Base-by-base conservation (phyloP, 192 early-diverging fungal species). In the Backusella psychrophila region DNA sequence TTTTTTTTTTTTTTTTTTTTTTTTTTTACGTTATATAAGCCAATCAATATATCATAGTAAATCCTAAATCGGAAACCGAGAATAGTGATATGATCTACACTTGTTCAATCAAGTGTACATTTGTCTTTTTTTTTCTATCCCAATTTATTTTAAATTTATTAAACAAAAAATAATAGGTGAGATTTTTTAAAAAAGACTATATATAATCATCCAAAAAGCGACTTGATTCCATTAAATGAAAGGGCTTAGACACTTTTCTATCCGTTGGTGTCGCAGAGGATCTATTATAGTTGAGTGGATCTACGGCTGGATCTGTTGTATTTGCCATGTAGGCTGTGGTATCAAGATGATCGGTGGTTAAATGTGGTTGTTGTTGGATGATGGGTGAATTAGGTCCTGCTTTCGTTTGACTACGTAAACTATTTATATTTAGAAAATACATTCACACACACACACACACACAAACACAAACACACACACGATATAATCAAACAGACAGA, bases 351-450 rank as follows among this genome's bases (percentile, higher is more conserved):
- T 29, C n/a, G 35, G 66, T 33, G 34, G 66, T 8, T 68, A 36
- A 36, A 71, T 71, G 31, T 15, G 42, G 17, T 29, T 71, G 42
- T 44, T 71, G 70, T 31, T 46, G 70, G 9, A 29, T 63, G 23
- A 29, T 63, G 56, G 56, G 56, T 56, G 53, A 53, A 73, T 31
- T 52, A 36, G 21, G 56, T 15, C 44, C 39, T 71, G 53, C 35
- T 59, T 73, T 73, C 33, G 72, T 73, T 73, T 73, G 72, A 73
- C 72, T 73, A 63, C 72, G 72, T 53, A 73, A 63, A 53, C 72
- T 73, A 73, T 63, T 63, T 63, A 35, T 19, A 36, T 35, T 68
- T 35, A 63, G 56, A 63, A 53, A 44, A 49, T 21, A 49, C 19
- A 49, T 63, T 29, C 56, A 63, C 56, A 49, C 46, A 49, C 46